Base-by-base conservation (phyloP, 1,139 yeast species). In the Tardiomyces depauwii region DNA sequence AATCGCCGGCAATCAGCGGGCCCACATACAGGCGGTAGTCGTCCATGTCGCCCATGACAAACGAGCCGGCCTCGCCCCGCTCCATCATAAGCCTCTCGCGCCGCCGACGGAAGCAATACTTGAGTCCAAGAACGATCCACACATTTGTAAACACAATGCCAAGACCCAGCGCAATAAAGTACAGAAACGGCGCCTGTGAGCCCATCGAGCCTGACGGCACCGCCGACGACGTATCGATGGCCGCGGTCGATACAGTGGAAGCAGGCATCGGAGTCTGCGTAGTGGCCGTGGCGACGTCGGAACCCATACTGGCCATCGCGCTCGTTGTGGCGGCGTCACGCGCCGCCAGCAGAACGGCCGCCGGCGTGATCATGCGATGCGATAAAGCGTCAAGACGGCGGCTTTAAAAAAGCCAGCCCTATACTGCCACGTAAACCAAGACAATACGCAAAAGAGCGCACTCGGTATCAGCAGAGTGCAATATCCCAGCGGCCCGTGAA, bases 101-200 rank as follows among this genome's bases (percentile, higher is more conserved):
- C 3, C 63, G 53, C 27, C 57, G 55, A 9, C 67, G 52, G 47
- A 59, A 55, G 51, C 67, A 66, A 49, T 63, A 65, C 43, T 63
- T 57, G 30, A 66, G 49, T 9, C 68, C 68, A 21, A 66, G 51
- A 33, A 65, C 52, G 40, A 65, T 56, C 70, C 64, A 66, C 14
- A 66, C 51, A 48, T 63, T 62, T 36, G 63, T 58, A 44, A 66
- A 65, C 11, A 65, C 63, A 12, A 66, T 58, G 7, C 71, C 71
- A 42, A 66, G 54, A 0, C 68, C 71, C 5, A 66, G 57, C 11
- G 69, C 70, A 25, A 66, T 64, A 46, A 66, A 66, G 51, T 65
- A 66, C 21, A 66, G 51, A 38, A 61, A 60, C 32, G 63, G 62
- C 3, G 62, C 56, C 40, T 51, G 54, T 7, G 25, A 21, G 25